Evolutionary conservation across 2,329 filamentous ascomycete genomes (phyloP), one percentile per base, ranked within the genome.

Genomic region (Scopulariopsis brevicaulis): DNA sequence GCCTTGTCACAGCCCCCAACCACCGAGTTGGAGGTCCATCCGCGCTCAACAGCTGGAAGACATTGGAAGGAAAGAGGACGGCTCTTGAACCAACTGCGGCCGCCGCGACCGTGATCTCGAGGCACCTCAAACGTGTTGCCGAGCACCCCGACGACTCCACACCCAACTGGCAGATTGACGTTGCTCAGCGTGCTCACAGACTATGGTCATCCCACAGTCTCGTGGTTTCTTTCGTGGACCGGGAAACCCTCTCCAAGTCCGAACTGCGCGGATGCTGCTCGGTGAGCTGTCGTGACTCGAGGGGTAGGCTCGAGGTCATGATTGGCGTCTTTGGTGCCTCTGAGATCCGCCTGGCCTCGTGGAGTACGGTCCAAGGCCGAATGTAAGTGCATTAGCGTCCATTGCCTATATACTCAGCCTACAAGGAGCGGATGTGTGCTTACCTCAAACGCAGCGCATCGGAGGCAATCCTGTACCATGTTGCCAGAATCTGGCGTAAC

Each of bases 401-500:
- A 14, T 22, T 22, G 7, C 20, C 4, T 2, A 50, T 50, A 4
- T 11, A 12, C 8, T 11, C 43, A 48, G 46, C 7, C n/a, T n/a
- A 18, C 40, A 15, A 5, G 15, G 18, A 18, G 14, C 15, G 18
- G 15, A 18, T 18, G 7, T 3, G 40, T 24, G 20, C 22, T 50
- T 6, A 50, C 22, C 20, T 12, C 20, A 14, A 24, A 24, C 22
- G 46, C 46, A 50, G 46, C 32, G 56, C 56, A 22, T 61, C 68
- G 4, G 70, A 72, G 59, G 66, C 65, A 4, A 63, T 71, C n/a
- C 59, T 73, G 3, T 70, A 71, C 58, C 70, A 72, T 56, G 65
- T 65, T 5, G 65, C 68, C 4, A 64, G 68, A 10, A 64, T 65
- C 3, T 62, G 66, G 22, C 60, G 70, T 24, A 59, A 63, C 4